Base-by-base conservation (phyloP, 768 basidiomycete species). In the Termitomyces sp. region DNA sequence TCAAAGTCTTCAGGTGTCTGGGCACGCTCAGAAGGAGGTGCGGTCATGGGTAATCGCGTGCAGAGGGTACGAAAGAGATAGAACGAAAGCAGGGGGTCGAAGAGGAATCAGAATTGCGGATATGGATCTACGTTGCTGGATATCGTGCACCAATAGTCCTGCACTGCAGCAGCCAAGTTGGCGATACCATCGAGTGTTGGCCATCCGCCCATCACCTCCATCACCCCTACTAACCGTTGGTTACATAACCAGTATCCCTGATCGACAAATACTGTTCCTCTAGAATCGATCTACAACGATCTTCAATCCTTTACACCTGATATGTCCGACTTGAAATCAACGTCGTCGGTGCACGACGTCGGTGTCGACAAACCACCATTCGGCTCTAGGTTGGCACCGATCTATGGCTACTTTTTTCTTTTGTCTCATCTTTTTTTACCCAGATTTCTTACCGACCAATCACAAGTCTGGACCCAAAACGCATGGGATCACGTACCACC, bases 401-500 rank as follows among this genome's bases (percentile, higher is more conserved):
- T 56, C 55, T 1, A 24, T 16, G 20, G 39, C 52, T 57, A 0
- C 43, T 53, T 12, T 44, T 24, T 13, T 49, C 26, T 27, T 12
- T 34, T 27, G 10, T 39, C 45, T 34, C 18, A 26, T n/a, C 26
- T 30, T 47, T n/a, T 16, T 18, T 32, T 37, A 42, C 27, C 32
- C 57, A 91, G 91, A 69, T 90, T 89, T 68, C 79, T 93, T 39
- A 86, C 81, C 45, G 76, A 86, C 26, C 81, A 87, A 40, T 68
- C 76, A n/a, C 83, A 91, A 62, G 88, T 93, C 3, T 95, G 91
- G 89, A 78, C 80, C 26, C 88, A 93, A 60, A 94, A 94, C 66
- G 93, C 92, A 1, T 95, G 92, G 95, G 91, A 94, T 68, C 92
- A 93, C 67, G 92, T 95, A 45, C 86, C 88, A 33, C 87, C 88